Evolutionary conservation across 164 flowering plant genomes (phyloP), one percentile per base, ranked within the genome.

Genomic region (Liriodendron chinense): DNA sequence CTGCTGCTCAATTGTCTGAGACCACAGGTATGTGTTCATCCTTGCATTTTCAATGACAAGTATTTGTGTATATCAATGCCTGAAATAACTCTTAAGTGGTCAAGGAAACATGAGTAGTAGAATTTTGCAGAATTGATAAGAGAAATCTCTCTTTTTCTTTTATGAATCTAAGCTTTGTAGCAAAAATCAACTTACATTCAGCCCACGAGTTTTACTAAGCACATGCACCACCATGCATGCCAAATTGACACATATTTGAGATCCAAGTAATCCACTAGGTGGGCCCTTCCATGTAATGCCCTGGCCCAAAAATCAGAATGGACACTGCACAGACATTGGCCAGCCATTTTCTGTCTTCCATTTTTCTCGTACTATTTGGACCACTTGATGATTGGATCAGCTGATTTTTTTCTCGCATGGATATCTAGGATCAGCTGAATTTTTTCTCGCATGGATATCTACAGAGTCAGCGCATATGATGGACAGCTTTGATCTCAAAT

Each of bases 21-120:
- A 68, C 59, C 61, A 68, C 86, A 81, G 94, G 93, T 90, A 83
- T 16, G 73, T 14, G 34, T 69, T 68, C 43, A 28, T 68, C 56
- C 53, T 47, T 13, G 10, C 69, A 69, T 64, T 65, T 71, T 66
- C 47, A 71, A 20, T 72, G 23, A 70, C 59, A 53, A 72, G 48
- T 47, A n/a, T 3, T 47, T n/a, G 25, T 47, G 18, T 18, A 9
- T 66, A 66, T 24, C 34, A 66, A 26, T 26, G 10, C 7, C 6
- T 3, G 18, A 12, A 53, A 66, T n/a, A 50, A 50, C 14, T 21
- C 25, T 49, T 10, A 53, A 53, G 59, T 2, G 9, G 1, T 53
- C 16, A 10, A 53, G 59, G 18, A 53, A 53, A 53, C 3, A 12
- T 1, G 13, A 16, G 59, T 1, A 53, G 59, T 0, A 53, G 18